Evolutionary conservation across 768 basidiomycete species (phyloP), one percentile per base, ranked within the genome.

Genomic region (Boletus edulis): DNA sequence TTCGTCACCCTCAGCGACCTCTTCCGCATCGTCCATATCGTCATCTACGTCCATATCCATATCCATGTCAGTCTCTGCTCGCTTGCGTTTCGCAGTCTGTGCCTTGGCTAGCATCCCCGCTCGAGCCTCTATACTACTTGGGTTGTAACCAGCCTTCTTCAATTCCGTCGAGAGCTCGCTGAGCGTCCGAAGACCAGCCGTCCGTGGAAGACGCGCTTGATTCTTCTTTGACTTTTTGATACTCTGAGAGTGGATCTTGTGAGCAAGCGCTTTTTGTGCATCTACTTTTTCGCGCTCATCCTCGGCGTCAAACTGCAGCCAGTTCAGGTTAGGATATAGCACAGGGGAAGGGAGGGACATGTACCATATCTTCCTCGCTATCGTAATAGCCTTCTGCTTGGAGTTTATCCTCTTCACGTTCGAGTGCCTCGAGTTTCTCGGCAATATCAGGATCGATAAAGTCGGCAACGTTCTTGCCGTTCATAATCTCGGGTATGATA

Each of bases 381-480:
- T 93, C 91, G 71, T 98, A 99, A 79, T 91, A 98, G 4, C 97
- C 97, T 70, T 98, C 93, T 1, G 86, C 87, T 69, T 93, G 79
- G n/a, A 99, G 81, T 62, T 82, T 84, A 72, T 96, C 96, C 72
- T 99, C 97, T 69, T 98, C 97, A 17, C 91, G 84, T 73, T 99
- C 96, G 54, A 99, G 84, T 13, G 94, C 96, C 66, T 98, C 96
- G 45, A 99, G 86, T 74, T 94, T 96, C 73, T 95, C 95, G 18
- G 85, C 86, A 57, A 99, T 98, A 66, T 99, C 97, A 20, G 94
- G 89, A 72, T 98, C 96, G 71, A 98, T 91, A 58, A 99, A 99
- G 78, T 99, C 97, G 22, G 95, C 96, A 49, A 98, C 75, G 75
- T 99, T 99, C 82, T 98, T 98, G 75, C 97, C 97, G 62, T 98